Conservation (phyloP, 2,329 filamentous ascomycete genomes). For the Sclerotinia glacialis region DNA sequence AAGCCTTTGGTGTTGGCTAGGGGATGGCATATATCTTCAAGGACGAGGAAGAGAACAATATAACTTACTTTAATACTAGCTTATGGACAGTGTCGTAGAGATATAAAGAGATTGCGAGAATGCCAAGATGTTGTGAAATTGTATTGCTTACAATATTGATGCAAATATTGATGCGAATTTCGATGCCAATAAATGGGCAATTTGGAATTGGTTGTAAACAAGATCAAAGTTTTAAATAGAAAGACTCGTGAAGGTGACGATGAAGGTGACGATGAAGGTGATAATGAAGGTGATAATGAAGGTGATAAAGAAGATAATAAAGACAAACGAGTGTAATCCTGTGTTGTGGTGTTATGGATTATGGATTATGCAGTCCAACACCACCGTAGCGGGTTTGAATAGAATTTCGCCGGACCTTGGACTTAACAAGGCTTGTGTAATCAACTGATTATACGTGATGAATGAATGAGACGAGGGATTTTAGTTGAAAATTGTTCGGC, state of each 20-base stretch:
- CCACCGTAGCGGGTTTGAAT: not conserved
- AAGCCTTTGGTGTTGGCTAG: not conserved
- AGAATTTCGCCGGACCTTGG: not conserved
- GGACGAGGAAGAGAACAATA: not conserved
- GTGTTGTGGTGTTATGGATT: not conserved
- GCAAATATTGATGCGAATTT: not conserved
- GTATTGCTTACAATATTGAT: not conserved
- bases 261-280: no score
- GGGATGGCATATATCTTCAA: not conserved
- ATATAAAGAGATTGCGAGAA: not conserved
- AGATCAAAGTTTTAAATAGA: not conserved
- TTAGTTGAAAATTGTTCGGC: not conserved
- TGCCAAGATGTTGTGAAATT: not conserved
- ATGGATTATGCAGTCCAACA: not conserved
- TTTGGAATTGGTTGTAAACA: not conserved
- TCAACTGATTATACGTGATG: not conserved
- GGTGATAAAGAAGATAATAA: not conserved
- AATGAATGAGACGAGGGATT: not conserved
- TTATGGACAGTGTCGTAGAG: not conserved
- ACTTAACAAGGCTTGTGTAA: slow-evolving; percentile 10
- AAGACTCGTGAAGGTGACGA: not conserved
- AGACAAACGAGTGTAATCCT: not conserved
- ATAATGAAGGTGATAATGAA: not conserved
- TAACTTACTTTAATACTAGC: not conserved
- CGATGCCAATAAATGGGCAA: not conserved